Percentiles rank a stretch among this genome's conserved stretches.
phyloP scores from a whole-genome alignment of 768 basidiomycete genomes.

The Lactarius trivialis region DNA sequence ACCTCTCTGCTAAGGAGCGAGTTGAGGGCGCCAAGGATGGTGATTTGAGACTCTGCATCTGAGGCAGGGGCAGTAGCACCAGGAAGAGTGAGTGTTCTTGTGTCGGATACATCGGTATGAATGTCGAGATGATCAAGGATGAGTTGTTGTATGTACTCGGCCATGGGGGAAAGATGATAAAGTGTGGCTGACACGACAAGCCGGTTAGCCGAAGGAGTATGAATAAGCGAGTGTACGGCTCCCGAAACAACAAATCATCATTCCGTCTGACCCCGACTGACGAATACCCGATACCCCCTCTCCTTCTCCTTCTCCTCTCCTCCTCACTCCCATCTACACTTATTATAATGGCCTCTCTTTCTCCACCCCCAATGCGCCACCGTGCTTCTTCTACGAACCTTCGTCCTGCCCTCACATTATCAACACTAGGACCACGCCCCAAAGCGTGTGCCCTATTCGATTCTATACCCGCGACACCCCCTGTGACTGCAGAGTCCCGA shows the following conservation, averaged over 20 bases:
- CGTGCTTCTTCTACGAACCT: constrained; percentile 58
- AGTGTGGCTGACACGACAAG: not conserved
- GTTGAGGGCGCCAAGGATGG: constrained; percentile 85
- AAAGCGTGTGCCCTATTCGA: constrained; percentile 29
- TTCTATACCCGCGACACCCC: constrained; percentile 25
- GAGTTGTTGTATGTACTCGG: constrained; percentile 74
- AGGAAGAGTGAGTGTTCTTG: constrained; percentile 60
- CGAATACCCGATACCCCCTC: not conserved
- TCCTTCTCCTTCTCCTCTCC: not conserved
- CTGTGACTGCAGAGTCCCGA: constrained; percentile 19
- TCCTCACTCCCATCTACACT: not conserved
- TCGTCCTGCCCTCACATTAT: constrained; percentile 44
- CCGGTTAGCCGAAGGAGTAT: not conserved
- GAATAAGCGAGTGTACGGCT: too few relatives aligned
- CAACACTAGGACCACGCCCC: constrained; percentile 43
- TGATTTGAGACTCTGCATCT: constrained; percentile 72
- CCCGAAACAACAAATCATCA: not conserved
- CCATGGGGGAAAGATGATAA: constrained; percentile 38
- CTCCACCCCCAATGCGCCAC: constrained; percentile 41
- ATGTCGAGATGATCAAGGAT: constrained; percentile 66
- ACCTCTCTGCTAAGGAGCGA: constrained; percentile 44
- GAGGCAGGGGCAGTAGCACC: constrained; percentile 51
- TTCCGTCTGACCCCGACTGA: not conserved
- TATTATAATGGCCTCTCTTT: constrained; percentile 27
- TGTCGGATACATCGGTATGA: constrained; percentile 53